phyloP scores from a whole-genome alignment of 768 basidiomycete species.

The Russula ochroleuca region DNA sequence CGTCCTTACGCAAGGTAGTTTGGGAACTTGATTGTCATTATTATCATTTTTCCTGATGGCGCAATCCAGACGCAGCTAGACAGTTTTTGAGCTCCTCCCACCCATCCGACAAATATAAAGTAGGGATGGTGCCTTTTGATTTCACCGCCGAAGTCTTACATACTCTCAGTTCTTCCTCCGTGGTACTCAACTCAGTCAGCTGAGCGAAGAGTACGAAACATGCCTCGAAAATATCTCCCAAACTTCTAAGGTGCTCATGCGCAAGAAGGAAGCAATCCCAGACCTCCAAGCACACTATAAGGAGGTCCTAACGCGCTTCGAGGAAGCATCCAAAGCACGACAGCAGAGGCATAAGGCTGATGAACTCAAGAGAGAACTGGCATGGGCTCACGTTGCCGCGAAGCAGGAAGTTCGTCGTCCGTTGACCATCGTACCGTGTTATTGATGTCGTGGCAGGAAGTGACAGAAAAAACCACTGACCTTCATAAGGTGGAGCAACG shows the following conservation, averaged over 20 bases:
- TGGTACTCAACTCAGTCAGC: conserved; percentile 86
- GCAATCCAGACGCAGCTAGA: conserved; percentile 20
- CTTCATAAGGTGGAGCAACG: conserved; percentile 39
- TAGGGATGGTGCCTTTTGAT: conserved; percentile 32
- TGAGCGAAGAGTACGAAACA: conserved; percentile 79
- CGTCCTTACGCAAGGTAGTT: conserved; percentile 76
- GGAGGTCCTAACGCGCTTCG: conserved; percentile 54
- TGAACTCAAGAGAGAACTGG: conserved; percentile 72
- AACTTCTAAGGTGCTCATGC: conserved; percentile 58
- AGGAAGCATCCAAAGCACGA: conserved; percentile 70
- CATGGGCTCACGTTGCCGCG: conserved; percentile 77
- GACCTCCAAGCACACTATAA: conserved; percentile 60
- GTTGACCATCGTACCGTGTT: neutral
- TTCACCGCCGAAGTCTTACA: conserved; percentile 8
- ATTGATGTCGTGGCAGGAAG: conserved; percentile 37
- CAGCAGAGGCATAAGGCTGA: conserved; percentile 65
- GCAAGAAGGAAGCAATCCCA: conserved; percentile 74
- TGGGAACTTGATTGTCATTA: neutral
- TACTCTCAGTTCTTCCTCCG: conserved; percentile 78
- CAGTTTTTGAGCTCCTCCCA: conserved; percentile 84
- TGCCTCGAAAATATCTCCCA: conserved; percentile 69
- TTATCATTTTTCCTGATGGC: neutral
- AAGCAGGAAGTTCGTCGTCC: conserved; percentile 56
- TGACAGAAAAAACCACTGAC: conserved; percentile 41
- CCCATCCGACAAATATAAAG: conserved; percentile 85